Base-by-base conservation (phyloP, 495 filamentous ascomycete genomes). In the Achaetomiella virescens region DNA sequence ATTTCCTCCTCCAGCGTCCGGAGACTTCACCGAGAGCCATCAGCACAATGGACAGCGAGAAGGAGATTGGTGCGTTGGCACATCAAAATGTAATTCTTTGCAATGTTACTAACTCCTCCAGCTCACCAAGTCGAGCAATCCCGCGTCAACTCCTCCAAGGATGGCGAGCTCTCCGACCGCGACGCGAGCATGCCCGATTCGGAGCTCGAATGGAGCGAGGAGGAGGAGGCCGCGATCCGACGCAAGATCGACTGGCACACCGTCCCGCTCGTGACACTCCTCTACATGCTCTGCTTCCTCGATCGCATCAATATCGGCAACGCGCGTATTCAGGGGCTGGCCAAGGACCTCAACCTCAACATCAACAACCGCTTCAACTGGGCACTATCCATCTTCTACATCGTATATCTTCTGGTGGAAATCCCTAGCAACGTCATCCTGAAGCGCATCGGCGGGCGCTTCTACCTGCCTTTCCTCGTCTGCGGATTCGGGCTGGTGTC, bases 341-440 rank as follows among this genome's bases (percentile, higher is more conserved):
- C 69, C 51, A 61, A 67, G 3, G 81, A 84, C 35, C 61, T 85
- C 33, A 52, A 78, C 29, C 78, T 87, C 22, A 62, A 59, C 27
- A 2, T 12, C 18, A 75, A 76, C 31, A 60, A 75, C 43, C 70
- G 74, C 15, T 84, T 83, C 63, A 84, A 83, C 65, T 78, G 78
- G 74, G 72, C 78, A 2, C 80, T 83, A 24, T 79, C 75, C 57
- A 74, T 77, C 40, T 81, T 81, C 62, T 89, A 88, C 67, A 83
- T 90, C 61, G 75, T 85, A 33, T 90, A 90, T 61, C 69, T 80
- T 5, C 67, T 80, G 11, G 79, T 87, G 51, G 84, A 87, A 61
- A 75, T 87, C 10, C 84, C 83, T 3, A 81, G 76, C 57, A 88
- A 89, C 54, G 72, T 88, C 48, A 54, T 87, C 8, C 70, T 88